Evolutionary conservation across 73 alveolate species (phyloP).

Genomic region (Uronychia binucleata): DNA sequence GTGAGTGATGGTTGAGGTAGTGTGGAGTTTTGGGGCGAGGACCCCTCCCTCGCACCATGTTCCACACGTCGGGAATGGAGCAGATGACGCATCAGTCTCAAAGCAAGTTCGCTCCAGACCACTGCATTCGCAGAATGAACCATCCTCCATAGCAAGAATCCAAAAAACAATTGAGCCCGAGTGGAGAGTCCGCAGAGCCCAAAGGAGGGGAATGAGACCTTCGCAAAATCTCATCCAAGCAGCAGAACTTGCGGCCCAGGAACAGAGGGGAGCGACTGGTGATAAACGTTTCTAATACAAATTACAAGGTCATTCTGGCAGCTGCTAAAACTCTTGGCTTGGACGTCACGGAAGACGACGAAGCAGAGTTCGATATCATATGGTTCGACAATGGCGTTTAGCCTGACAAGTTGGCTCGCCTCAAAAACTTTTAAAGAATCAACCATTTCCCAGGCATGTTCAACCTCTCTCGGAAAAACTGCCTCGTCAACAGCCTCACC

Average conservation of each 20-base stretch:
- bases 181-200: background rate
- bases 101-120: background rate
- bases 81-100: background rate
- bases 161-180: background rate
- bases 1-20: no score
- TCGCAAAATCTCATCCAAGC: no score
- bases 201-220: background rate
- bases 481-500: no score
- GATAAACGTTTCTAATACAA: background rate
- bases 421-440: constrained; percentile 8
- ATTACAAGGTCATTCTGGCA: background rate
- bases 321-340: background rate
- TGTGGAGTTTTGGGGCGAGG: no score
- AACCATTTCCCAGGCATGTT: constrained; percentile 32
- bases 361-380: background rate
- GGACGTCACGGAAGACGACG: background rate
- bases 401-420: no score
- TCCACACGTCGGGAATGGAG: background rate
- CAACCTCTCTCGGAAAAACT: background rate
- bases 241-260: background rate
- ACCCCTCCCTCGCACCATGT: background rate
- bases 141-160: background rate
- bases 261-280: background rate
- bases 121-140: background rate
- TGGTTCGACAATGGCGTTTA: background rate